A percentile compares a stretch with the other conserved stretches of the same genome.
Evolutionary conservation across 345 rosid genomes (phyloP).

Genomic region (Camelina sativa): DNA sequence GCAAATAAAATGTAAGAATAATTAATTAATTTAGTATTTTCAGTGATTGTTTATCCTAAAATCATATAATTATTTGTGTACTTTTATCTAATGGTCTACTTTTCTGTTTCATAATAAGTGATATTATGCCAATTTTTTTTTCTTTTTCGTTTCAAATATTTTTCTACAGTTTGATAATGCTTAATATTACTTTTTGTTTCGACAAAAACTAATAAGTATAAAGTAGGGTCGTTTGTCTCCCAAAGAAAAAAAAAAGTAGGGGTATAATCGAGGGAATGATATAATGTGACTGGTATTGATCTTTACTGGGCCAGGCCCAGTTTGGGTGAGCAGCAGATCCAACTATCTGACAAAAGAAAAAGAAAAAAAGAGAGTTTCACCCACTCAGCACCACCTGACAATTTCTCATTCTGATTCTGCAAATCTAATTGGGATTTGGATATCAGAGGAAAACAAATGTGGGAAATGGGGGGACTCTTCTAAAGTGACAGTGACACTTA

Average conservation of each 20-base stretch:
- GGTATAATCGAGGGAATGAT: not conserved
- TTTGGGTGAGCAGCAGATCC: slow-evolving; percentile 31
- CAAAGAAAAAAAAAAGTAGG: too few species aligned
- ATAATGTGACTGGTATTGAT: not conserved
- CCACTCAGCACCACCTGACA: slow-evolving; percentile 30
- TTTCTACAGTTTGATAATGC: not conserved
- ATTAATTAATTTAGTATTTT: too few species aligned
- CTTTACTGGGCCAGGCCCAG: slow-evolving; percentile 26
- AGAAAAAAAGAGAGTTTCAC: not conserved
- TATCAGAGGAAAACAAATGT: slow-evolving; percentile 12
- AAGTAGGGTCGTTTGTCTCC: not conserved
- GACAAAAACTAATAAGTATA: not conserved
- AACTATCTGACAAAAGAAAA: slow-evolving; percentile 17
- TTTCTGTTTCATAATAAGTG: not conserved
- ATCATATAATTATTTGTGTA: not conserved
- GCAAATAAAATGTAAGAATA: too few species aligned
- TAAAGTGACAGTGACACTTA: slow-evolving; percentile 28
- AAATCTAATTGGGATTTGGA: slow-evolving; percentile 36
- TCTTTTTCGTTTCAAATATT: too few species aligned
- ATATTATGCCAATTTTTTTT: not conserved
- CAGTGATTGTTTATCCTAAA: not conserved
- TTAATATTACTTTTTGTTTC: not conserved
- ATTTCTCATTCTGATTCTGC: slow-evolving; percentile 35
- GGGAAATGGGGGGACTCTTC: slow-evolving; percentile 1
- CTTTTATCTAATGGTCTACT: not conserved